phyloP scores from a whole-genome alignment of 495 filamentous ascomycete genomes.

The Xylaria sp. region DNA sequence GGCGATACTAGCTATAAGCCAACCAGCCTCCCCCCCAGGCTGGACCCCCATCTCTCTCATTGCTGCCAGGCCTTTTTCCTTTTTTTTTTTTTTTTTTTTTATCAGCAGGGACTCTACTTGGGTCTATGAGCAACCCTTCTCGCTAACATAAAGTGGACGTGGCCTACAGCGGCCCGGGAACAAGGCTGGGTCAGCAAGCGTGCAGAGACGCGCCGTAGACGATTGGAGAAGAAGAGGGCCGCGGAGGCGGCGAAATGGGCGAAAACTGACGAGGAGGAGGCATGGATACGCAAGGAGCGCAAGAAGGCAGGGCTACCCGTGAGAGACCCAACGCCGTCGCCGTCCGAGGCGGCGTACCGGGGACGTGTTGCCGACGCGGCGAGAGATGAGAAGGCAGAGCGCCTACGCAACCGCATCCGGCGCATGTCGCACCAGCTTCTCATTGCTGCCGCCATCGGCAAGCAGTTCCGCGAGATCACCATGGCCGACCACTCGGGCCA shows the following conservation, averaged over 20 bases:
- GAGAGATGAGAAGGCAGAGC: neutral
- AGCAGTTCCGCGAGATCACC: slow-evolving; percentile 30
- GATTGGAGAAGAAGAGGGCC: neutral
- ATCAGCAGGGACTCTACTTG: neutral
- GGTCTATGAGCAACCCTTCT: neutral
- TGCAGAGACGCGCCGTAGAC: slow-evolving; percentile 6
- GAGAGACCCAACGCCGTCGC: slow-evolving; percentile 17
- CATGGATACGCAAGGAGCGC: neutral
- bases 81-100: too few relatives aligned
- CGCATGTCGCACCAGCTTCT: slow-evolving; percentile 34
- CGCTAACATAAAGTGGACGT: neutral
- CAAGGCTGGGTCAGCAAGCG: slow-evolving; percentile 29
- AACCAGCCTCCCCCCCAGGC: neutral
- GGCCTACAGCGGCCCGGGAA: slow-evolving; percentile 8
- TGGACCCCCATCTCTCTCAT: neutral
- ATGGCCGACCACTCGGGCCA: slow-evolving; percentile 25
- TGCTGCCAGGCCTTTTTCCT: neutral
- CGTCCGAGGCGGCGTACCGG: slow-evolving; percentile 8
- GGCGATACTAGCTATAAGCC: neutral
- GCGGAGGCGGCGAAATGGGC: slow-evolving; percentile 6
- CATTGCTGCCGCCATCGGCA: slow-evolving; percentile 31
- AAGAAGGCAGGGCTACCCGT: slow-evolving; percentile 18
- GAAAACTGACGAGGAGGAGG: neutral
- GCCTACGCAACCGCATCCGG: slow-evolving; percentile 26
- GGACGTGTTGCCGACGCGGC: neutral